These are phyloP conservation scores for Cryptococcus hybrid DNA, from an alignment of 1,284 basidiomycete genomes.

Conservation along the genomic window DNA sequence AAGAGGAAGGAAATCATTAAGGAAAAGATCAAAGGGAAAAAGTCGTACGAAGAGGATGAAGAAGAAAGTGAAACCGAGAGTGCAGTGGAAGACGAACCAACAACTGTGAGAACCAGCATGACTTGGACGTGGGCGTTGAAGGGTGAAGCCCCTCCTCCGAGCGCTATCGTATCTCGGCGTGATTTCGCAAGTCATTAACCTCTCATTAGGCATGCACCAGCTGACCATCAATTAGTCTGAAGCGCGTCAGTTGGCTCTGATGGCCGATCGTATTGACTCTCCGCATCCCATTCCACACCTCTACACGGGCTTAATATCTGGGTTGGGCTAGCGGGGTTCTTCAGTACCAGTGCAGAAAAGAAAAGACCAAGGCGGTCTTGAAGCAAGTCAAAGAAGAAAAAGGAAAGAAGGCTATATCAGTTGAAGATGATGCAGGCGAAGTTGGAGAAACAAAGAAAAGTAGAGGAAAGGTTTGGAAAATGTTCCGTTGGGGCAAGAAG, in stretches of 20 bases:
- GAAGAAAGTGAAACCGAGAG: conserved; percentile 9
- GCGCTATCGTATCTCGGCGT: conserved; percentile 44
- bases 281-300: conserved; percentile 10
- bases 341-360: conserved; percentile 24
- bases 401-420: neutral
- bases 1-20: conserved; percentile 3
- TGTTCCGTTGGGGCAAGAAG: neutral
- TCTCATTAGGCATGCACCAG: neutral
- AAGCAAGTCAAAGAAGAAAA: conserved; percentile 2
- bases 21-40: neutral
- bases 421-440: neutral
- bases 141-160: conserved; percentile 49
- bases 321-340: conserved; percentile 41
- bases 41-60: conserved; percentile 3
- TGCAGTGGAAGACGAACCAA: conserved; percentile 13
- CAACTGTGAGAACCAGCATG: conserved; percentile 17
- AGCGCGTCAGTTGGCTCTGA: conserved; percentile 41
- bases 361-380: conserved; percentile 18
- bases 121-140: conserved; percentile 48
- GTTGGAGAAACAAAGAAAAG: neutral
- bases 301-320: conserved; percentile 37
- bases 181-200: conserved; percentile 40
- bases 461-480: neutral
- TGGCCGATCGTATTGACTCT: conserved; percentile 43
- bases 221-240: conserved; percentile 25